Evolutionary conservation across 2,329 filamentous ascomycete genomes (phyloP).

Genomic region (Zasmidium angulare): DNA sequence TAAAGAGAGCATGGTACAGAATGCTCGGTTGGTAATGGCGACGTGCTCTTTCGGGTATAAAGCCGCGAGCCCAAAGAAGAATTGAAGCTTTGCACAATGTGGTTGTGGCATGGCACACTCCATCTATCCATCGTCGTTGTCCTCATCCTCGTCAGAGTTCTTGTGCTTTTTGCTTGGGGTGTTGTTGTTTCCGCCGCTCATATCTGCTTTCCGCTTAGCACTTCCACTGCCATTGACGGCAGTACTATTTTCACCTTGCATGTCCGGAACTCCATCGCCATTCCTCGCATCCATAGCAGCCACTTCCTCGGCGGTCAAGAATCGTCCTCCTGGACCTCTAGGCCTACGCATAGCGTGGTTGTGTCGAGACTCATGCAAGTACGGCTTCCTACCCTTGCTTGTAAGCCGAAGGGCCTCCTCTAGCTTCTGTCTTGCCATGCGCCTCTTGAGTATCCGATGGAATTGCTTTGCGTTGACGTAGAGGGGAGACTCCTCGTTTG

Average conservation of each 20-base stretch:
- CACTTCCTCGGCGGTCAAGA: slow-evolving; percentile 94
- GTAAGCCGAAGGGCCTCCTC: slow-evolving; percentile 91
- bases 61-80: background rate
- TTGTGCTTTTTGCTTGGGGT: slow-evolving; percentile 31
- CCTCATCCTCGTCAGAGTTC: slow-evolving; percentile 38
- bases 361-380: slow-evolving; percentile 94
- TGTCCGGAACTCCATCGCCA: slow-evolving; percentile 39
- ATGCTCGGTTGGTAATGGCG: background rate
- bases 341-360: slow-evolving; percentile 98
- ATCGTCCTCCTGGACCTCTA: slow-evolving; percentile 88
- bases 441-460: slow-evolving; percentile 90
- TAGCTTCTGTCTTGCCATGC: slow-evolving; percentile 87
- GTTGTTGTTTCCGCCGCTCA: slow-evolving; percentile 26
- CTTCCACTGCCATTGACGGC: slow-evolving; percentile 26
- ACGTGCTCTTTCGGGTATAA: background rate
- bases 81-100: slow-evolving; percentile 1
- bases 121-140: slow-evolving; percentile 32
- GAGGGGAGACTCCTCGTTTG: slow-evolving; percentile 84
- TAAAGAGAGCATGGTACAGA: background rate
- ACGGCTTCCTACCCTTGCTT: slow-evolving; percentile 93
- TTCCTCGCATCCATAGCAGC: slow-evolving; percentile 77
- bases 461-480: slow-evolving; percentile 99
- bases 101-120: background rate
- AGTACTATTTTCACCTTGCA: slow-evolving; percentile 37
- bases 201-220: slow-evolving; percentile 54